Evolutionary conservation across 495 filamentous ascomycete genomes (phyloP).

Genomic region (Penicillium steckii): DNA sequence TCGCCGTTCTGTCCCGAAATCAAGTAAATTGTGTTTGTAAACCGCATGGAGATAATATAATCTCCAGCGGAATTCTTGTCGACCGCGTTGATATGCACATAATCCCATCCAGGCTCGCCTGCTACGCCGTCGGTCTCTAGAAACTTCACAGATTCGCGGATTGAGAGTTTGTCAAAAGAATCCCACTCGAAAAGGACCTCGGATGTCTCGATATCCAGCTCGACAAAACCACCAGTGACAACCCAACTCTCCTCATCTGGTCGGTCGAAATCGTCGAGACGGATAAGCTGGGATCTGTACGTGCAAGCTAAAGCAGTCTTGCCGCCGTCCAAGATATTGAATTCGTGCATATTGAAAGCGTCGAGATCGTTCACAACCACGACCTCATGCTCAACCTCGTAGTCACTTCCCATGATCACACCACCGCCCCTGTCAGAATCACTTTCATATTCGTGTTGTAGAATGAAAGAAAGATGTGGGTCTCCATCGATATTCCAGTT

Average conservation of each 20-base stretch:
- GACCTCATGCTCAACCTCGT: conserved; percentile 32
- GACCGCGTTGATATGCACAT: conserved; percentile 59
- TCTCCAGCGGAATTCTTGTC: conserved; percentile 53
- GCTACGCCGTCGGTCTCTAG: background rate
- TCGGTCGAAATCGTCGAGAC: conserved; percentile 36
- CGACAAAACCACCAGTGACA: conserved; percentile 33
- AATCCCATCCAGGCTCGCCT: conserved; percentile 43
- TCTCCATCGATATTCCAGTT: conserved; percentile 26
- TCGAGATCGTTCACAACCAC: conserved; percentile 27
- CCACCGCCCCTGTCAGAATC: conserved; percentile 17
- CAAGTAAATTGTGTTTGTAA: conserved; percentile 54
- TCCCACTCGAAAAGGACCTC: conserved; percentile 44
- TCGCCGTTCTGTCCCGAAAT: conserved; percentile 53
- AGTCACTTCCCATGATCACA: conserved; percentile 27
- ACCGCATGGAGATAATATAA: conserved; percentile 56
- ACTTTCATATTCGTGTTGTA: conserved; percentile 29
- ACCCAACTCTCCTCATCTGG: conserved; percentile 28
- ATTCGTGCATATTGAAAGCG: conserved; percentile 45
- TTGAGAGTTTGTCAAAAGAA: conserved; percentile 33
- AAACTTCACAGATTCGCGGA: conserved; percentile 21
- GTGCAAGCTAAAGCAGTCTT: conserved; percentile 38
- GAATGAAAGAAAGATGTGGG: conserved; percentile 42
- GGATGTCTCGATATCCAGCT: conserved; percentile 40
- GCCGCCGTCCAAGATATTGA: conserved; percentile 34
- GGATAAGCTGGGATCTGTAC: conserved; percentile 37